Base-by-base conservation (phyloP, 202 grass and related monocot species). In the Schoenoplectus tabernaemontani region DNA sequence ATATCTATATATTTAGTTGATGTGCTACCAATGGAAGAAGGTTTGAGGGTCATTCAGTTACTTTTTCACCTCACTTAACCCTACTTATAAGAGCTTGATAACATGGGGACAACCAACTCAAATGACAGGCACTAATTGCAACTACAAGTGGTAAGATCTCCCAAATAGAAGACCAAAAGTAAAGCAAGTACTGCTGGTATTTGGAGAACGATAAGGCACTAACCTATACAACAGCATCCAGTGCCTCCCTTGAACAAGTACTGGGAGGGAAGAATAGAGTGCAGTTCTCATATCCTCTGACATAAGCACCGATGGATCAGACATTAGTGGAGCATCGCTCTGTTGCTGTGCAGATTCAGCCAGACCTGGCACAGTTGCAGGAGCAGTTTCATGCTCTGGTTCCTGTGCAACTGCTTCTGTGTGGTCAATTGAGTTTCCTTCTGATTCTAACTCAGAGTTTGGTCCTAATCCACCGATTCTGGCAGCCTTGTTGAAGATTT, bases 151-250 rank as follows among this genome's bases (percentile, higher is more conserved):
- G 65, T 46, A 9, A 13, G 44, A 22, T 71, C 38, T 24, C 42
- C 20, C 42, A 74, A 74, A 53, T 13, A 26, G 65, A 13, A 23
- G 19, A 32, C 23, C 43, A 28, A 50, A 30, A 32, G 11, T 16
- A 71, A 26, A 71, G 41, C 22, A 48, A 16, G 11, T 15, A 77
- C n/a, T n/a, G n/a, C n/a, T n/a, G n/a, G n/a, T n/a, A n/a, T n/a
- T n/a, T n/a, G n/a, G n/a, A n/a, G n/a, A n/a, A n/a, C n/a, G n/a
- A n/a, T n/a, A n/a, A n/a, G n/a, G n/a, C n/a, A 77, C 53, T 67
- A 61, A 97, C 96, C 96, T 98, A 86, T 98, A 98, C 78, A 98
- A 85, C 83, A 98, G 83, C 19, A 98, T 78, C 96, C 96, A 98
- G 79, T 94, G 93, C 86, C 89, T 89, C 78, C 96, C 96, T 88